A percentile compares a stretch with the other conserved stretches of the same genome.
These are phyloP conservation scores for Ceratobasidium sp. DNA, from an alignment of 1,284 basidiomycete species.

Conservation along the genomic window DNA sequence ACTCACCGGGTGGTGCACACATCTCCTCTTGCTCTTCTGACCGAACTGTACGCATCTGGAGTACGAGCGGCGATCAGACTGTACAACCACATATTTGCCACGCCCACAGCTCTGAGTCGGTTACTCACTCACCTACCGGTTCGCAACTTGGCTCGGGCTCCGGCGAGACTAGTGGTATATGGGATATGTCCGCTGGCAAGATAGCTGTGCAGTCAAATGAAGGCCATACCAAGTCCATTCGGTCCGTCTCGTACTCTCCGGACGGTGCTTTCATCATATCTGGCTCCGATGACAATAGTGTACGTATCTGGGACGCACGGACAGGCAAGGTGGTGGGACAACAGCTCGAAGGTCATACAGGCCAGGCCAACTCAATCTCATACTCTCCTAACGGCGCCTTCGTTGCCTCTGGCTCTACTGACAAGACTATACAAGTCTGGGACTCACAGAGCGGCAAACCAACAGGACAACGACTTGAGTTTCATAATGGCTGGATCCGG, in stretches of 20 bases:
- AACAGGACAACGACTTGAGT: too few relatives aligned
- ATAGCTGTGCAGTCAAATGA: too few relatives aligned
- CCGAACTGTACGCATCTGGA: background rate
- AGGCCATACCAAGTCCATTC: background rate
- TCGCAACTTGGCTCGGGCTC: too few relatives aligned
- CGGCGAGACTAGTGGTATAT: too few relatives aligned
- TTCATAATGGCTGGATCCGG: background rate
- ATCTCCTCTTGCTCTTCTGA: background rate
- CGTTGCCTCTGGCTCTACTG: too few relatives aligned
- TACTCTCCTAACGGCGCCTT: slow-evolving; percentile 26
- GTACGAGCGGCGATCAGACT: background rate
- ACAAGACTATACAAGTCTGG: background rate
- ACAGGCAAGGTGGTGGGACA: background rate
- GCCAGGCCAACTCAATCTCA: background rate
- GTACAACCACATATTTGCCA: background rate
- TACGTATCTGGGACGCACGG: slow-evolving; percentile 29
- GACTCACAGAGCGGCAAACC: background rate
- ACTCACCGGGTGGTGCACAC: background rate
- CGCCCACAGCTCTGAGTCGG: background rate
- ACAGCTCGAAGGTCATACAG: background rate
- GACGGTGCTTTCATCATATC: slow-evolving; percentile 28
- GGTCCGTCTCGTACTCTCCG: slow-evolving; percentile 8
- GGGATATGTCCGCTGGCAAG: too few relatives aligned
- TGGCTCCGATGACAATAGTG: slow-evolving; percentile 10
- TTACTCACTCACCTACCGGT: too few relatives aligned